Evolutionary conservation across 352 stramenopile genomes (phyloP).

Genomic region (Phytopythium chamaehyphon): DNA sequence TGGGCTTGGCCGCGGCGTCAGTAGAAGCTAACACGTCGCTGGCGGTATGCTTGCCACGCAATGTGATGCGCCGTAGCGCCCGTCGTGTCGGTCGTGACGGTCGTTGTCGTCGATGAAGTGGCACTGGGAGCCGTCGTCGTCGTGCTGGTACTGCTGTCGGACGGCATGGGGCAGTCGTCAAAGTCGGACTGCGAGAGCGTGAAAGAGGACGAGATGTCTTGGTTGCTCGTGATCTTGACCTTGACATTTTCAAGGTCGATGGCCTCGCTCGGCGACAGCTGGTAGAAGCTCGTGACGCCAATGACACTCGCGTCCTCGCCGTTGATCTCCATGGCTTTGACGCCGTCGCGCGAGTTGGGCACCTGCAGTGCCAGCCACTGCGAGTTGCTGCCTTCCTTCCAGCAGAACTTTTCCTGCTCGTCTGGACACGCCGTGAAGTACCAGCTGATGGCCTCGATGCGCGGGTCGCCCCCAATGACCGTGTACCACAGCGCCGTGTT

Average conservation of each 20-base stretch:
- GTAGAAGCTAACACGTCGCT: slow-evolving; percentile 26
- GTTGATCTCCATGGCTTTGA: slow-evolving; percentile 49
- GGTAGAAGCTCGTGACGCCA: slow-evolving; percentile 91
- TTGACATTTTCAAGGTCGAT: slow-evolving; percentile 39
- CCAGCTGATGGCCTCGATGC: slow-evolving; percentile 52
- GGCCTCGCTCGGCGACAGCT: slow-evolving; percentile 21
- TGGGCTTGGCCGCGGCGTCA: slow-evolving; percentile 1
- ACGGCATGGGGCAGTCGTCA: slow-evolving; percentile 35
- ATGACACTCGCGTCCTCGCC: slow-evolving; percentile 36
- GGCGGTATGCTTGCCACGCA: slow-evolving; percentile 34
- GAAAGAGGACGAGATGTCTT: slow-evolving; percentile 89
- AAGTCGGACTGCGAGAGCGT: slow-evolving; percentile 30
- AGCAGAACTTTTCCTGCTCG: slow-evolving; percentile 59
- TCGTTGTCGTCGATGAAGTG: slow-evolving; percentile 14
- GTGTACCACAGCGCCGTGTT: slow-evolving; percentile 54
- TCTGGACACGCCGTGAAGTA: slow-evolving; percentile 51
- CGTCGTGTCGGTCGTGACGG: slow-evolving; percentile 23
- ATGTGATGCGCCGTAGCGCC: slow-evolving; percentile 28
- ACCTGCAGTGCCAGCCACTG: slow-evolving; percentile 64
- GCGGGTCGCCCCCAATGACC: slow-evolving; percentile 45
- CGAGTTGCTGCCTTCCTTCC: slow-evolving; percentile 63
- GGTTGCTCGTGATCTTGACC: slow-evolving; percentile 83
- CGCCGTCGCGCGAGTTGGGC: slow-evolving; percentile 42
- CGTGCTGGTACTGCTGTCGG: slow-evolving; percentile 17
- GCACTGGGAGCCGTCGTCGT: slow-evolving; percentile 7